Base-by-base conservation (phyloP, 306 rosid genomes). In the Lupinus albus region DNA sequence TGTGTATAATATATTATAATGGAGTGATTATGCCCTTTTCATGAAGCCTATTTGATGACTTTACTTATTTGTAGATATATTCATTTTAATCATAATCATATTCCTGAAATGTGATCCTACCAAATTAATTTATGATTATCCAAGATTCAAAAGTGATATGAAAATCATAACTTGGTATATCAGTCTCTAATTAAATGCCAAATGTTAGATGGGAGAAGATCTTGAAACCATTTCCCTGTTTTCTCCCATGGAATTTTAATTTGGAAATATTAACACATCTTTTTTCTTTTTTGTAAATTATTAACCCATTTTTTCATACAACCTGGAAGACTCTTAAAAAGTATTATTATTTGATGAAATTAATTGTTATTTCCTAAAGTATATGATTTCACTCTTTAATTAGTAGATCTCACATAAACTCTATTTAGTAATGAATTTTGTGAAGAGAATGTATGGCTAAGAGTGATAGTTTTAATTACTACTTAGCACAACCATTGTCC, bases 1-100 rank as follows among this genome's bases (percentile, higher is more conserved):
- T 50, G 7, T 15, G 45, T 13, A 41, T 14, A 36, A 45, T 42
- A 55, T 59, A 42, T 67, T 18, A 38, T 67, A 50, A 7, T 67
- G 56, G 58, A 74, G 25, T 65, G 78, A 62, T 44, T 54, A 11
- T 13, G n/a, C 45, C 63, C 50, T 57, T 67, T 15, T 51, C 58
- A 12, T 41, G 33, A 60, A 53, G 79, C 59, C 70, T 28, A 75
- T 67, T 75, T 75, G 62, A 59, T 48, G 63, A 59, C 49, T 42
- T 59, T 59, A 50, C 70, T 60, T 70, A 60, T 51, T 18, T 42
- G 51, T 18, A 64, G 50, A 75, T 60, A 76, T 68, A 68, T 61
- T 68, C 44, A n/a, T 51, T 21, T 61, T 72, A 48, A 72, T 57
- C 25, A 71, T 38, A 48, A 71, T 50, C 20, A 41, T 60, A 76